These are phyloP conservation scores for Trametes maxima DNA, from an alignment of 768 basidiomycete species.

Conservation along the genomic window DNA sequence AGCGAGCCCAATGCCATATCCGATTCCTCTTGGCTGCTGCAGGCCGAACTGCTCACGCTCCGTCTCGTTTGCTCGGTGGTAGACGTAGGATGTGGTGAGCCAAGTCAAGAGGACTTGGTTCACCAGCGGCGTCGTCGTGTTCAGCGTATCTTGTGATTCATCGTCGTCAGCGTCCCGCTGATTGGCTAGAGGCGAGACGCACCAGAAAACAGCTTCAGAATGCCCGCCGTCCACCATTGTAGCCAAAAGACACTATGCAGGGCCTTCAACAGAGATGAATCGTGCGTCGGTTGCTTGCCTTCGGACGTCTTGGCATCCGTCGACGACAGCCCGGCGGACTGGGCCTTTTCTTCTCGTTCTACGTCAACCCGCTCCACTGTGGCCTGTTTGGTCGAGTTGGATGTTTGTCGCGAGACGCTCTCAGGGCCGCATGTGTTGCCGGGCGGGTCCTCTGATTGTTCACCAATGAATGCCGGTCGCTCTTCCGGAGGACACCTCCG, in stretches of 20 bases:
- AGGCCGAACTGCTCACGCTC: conserved; percentile 40
- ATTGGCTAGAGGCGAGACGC: background rate
- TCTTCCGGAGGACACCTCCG: conserved; percentile 12
- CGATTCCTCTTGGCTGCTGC: conserved; percentile 49
- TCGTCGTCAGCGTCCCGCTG: background rate
- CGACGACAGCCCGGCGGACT: background rate
- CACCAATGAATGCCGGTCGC: conserved; percentile 11
- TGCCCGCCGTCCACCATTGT: conserved; percentile 49
- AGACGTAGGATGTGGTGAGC: conserved; percentile 53
- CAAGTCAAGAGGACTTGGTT: conserved; percentile 62
- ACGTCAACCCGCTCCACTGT: background rate
- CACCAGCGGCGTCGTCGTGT: conserved; percentile 57
- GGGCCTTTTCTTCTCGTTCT: background rate
- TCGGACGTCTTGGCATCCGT: background rate
- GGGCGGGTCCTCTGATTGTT: background rate
- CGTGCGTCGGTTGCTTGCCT: conserved; percentile 36
- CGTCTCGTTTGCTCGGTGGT: conserved; percentile 39
- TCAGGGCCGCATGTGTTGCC: background rate
- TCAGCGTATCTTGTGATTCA: conserved; percentile 42
- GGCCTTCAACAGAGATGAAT: conserved; percentile 53
- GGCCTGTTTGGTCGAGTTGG: conserved; percentile 1
- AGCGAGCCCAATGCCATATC: conserved; percentile 63
- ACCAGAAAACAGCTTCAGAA: conserved; percentile 49
- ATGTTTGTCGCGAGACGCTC: conserved; percentile 4
- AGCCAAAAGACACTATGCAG: conserved; percentile 48